Evolutionary conservation across 441 rosid species (phyloP), one percentile per base, ranked within the genome.

Genomic region (Jatropha podagrica): DNA sequence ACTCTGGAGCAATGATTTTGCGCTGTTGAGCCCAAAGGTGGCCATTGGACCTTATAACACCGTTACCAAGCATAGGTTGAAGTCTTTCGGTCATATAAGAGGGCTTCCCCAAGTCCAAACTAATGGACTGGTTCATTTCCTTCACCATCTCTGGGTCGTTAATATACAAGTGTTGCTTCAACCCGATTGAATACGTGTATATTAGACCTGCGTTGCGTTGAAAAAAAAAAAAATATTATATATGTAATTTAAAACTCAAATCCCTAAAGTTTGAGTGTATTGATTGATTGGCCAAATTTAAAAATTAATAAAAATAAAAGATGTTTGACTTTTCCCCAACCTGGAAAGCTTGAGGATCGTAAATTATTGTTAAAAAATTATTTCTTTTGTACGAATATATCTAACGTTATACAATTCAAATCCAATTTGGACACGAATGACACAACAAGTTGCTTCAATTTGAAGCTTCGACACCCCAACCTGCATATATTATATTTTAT

Each of bases 151-250:
- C 91, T 5, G 93, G 86, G 72, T 93, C 82, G 75, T 87, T 91
- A 69, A 90, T 77, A 68, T 90, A 93, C 76, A 93, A 61, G 74
- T 92, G 97, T 59, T 91, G 95, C 80, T 81, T 87, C 58, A 80
- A 46, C 52, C 96, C 97, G 13, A 92, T 91, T 13, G 96, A 87
- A 72, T 91, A 91, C 37, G 93, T 91, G 84, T 84, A 92, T 76
- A 92, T 63, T 13, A 69, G 75, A 66, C 96, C 94, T 92, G 81
- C 81, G 23, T 23, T 0, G 23, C 23, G 23, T 23, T 23, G 23
- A 23, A 23, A 23, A 32, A 23, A 23, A 23, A 32, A 32, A 32
- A 32, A 0, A 32, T 44, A 44, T 23, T 44, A 44, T 44, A 44
- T 44, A 44, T 5, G 11, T 46, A 8, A 7, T 6, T 46, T 46